Base-by-base conservation (phyloP, 495 filamentous ascomycete genomes). In the Gamarada debralockiae region DNA sequence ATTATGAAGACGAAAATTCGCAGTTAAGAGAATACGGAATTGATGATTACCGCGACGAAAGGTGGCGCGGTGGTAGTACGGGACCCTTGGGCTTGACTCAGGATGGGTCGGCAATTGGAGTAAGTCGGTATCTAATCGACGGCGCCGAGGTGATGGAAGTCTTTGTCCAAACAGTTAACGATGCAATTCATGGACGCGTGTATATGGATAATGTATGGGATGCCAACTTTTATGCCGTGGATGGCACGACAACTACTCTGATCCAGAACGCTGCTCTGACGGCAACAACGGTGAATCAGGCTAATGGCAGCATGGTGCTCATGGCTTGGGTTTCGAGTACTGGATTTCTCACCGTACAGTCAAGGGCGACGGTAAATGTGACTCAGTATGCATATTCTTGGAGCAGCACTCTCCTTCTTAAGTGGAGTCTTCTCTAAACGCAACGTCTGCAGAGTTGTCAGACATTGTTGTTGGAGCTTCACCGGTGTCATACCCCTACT, bases 281-380 rank as follows among this genome's bases (percentile, higher is more conserved):
- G 15, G 29, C 21, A 1, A 48, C 41, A 2, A 37, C 38, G 3
- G 20, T 54, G 7, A 13, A 13, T 14, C 15, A 48, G 10, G 4
- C 41, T 2, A 47, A 48, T 38, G 6, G 10, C 14, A 47, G 8
- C 3, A 54, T 29, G 29, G 21, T 54, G 14, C 2, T 48, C 2
- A 10, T 54, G 6, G 42, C 51, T 22, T 54, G 48, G 25, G 27
- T 54, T 5, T 20, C 41, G 4, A 15, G 10, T 25, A 14, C 25
- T 39, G 41, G 41, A 13, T 54, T 20, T 7, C n/a, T 47, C 13
- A 47, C 31, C 18, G 41, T 54, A 17, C 42, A 46, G 22, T 15
- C 29, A 21, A 38, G 51, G 31, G 31, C 20, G 14, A 54, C 50
- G n/a, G 38, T 20, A 15, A 54, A 54, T 33, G 29, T 12, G 3